phyloP scores from a whole-genome alignment of 2,329 filamentous ascomycete genomes.

The Mycogone perniciosa region DNA sequence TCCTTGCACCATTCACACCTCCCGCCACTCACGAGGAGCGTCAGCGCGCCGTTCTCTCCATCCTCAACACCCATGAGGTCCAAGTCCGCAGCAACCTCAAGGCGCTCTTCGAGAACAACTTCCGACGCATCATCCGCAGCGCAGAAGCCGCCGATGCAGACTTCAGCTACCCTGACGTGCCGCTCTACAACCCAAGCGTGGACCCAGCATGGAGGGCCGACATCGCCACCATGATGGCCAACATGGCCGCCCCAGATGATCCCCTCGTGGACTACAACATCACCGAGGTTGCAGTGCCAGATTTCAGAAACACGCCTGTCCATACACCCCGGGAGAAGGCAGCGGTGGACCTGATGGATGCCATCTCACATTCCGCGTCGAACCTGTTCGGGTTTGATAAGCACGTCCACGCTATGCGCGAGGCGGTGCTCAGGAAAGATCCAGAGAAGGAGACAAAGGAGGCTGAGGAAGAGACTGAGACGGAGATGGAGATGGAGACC shows the following conservation, averaged over 20 bases:
- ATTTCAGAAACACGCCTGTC: conserved; percentile 4
- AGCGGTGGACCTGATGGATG: conserved; percentile 17
- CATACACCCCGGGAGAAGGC: conserved; percentile 20
- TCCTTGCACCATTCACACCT: conserved; percentile 16
- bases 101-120: conserved; percentile 25
- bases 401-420: conserved; percentile 15
- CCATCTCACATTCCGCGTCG: conserved; percentile 15
- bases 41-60: conserved; percentile 18
- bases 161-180: not conserved
- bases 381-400: conserved; percentile 21
- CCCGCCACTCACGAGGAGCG: conserved; percentile 14
- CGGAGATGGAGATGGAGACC: conserved; percentile 7
- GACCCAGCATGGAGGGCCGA: conserved; percentile 2
- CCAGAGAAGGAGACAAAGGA: conserved; percentile 9
- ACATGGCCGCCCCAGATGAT: conserved; percentile 24
- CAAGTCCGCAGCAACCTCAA: conserved; percentile 26
- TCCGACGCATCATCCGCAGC: conserved; percentile 24
- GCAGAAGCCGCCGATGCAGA: not conserved
- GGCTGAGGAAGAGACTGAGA: not conserved
- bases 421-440: conserved; percentile 20
- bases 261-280: conserved; percentile 12
- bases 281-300: conserved; percentile 13
- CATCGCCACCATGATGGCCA: conserved; percentile 23
- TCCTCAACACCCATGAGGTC: conserved; percentile 21
- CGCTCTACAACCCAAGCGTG: not conserved